A percentile compares a stretch with the other conserved stretches of the same genome.
These are phyloP conservation scores for Claviceps arundinis DNA, from an alignment of 2,329 filamentous ascomycete species.

Conservation along the genomic window DNA sequence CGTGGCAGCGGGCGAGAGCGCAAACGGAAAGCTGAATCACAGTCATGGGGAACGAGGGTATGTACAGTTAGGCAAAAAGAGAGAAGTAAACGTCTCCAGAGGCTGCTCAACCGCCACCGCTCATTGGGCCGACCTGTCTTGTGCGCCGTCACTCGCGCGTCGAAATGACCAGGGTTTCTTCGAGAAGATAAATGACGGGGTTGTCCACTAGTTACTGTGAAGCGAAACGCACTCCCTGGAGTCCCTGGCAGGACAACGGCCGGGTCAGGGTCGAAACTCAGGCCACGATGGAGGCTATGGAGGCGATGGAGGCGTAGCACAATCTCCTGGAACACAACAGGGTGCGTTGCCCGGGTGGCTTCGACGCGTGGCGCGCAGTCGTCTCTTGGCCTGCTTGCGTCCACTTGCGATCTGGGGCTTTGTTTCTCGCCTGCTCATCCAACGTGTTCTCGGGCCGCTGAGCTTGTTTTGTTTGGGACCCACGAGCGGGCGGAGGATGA, in stretches of 20 bases:
- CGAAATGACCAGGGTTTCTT: background rate
- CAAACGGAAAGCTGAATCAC: constrained; percentile 33
- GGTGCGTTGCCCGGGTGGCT: no score
- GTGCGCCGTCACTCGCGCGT: background rate
- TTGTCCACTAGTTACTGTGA: background rate
- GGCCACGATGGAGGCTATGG: background rate
- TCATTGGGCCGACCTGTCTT: background rate
- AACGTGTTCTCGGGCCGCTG: background rate
- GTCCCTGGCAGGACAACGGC: no score
- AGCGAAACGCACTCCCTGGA: background rate
- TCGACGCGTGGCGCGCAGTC: background rate
- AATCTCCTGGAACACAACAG: no score
- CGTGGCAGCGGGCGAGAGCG: constrained; percentile 31
- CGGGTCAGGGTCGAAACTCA: background rate
- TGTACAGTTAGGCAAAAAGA: constrained; percentile 12
- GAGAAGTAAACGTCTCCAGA: constrained; percentile 5
- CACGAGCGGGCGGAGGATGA: background rate
- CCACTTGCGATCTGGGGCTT: background rate
- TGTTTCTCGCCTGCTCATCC: background rate
- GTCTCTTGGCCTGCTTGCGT: background rate
- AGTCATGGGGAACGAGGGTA: constrained; percentile 27
- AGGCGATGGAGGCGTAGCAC: no score
- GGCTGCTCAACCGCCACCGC: background rate
- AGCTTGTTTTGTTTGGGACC: constrained; percentile 4
- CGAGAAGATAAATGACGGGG: background rate